Conservation (phyloP, 768 basidiomycete species). For the Panaeolus cyanescens region DNA sequence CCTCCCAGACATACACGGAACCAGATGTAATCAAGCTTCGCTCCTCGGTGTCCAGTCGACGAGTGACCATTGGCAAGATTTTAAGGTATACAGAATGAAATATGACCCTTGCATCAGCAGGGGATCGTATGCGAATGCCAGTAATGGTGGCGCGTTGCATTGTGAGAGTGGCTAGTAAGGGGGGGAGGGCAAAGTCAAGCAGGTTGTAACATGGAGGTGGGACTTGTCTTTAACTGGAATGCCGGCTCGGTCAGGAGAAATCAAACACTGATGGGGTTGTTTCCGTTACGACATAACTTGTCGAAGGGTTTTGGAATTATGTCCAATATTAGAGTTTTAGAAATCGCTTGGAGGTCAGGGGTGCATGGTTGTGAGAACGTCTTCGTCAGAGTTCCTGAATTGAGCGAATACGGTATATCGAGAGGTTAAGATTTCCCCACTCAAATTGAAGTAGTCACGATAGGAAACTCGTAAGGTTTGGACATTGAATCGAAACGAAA, state of each 20-base stretch:
- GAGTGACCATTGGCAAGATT: conserved; percentile 77
- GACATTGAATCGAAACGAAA: conserved; percentile 4
- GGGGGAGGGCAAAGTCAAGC: conserved; percentile 17
- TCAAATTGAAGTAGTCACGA: conserved; percentile 8
- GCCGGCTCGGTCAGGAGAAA: conserved; percentile 24
- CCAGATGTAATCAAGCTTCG: conserved; percentile 71
- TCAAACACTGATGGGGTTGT: conserved; percentile 39
- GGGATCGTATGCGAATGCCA: conserved; percentile 51
- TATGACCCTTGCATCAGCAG: conserved; percentile 57
- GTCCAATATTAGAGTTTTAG: conserved; percentile 54
- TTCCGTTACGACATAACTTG: conserved; percentile 39
- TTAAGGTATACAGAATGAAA: conserved; percentile 73
- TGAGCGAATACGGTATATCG: conserved; percentile 11
- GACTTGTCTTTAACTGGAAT: conserved; percentile 30
- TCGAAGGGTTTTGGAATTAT: conserved; percentile 30
- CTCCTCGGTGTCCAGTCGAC: conserved; percentile 77
- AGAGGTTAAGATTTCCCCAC: conserved; percentile 10
- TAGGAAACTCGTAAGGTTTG: not conserved
- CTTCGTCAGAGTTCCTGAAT: conserved; percentile 12
- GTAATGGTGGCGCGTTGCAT: conserved; percentile 58
- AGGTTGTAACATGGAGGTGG: conserved; percentile 22
- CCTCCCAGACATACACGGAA: conserved; percentile 85
- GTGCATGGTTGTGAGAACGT: conserved; percentile 35
- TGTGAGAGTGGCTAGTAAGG: conserved; percentile 15
- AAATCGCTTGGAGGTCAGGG: conserved; percentile 41